phyloP scores from a whole-genome alignment of 495 filamentous ascomycete species.

The Aspergillus sclerotioniger region DNA sequence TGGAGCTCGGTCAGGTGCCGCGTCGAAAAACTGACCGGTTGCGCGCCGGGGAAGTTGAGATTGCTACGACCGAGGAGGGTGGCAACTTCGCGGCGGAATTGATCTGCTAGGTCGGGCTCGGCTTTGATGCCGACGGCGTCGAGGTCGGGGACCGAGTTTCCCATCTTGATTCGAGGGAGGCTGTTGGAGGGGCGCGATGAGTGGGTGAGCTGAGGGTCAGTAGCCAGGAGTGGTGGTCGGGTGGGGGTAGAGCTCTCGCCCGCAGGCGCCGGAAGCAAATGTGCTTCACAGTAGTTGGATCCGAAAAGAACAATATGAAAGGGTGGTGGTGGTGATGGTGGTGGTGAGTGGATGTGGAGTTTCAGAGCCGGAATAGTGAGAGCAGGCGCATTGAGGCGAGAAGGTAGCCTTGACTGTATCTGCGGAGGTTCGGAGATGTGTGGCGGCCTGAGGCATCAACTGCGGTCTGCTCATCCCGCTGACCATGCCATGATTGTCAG shows the following conservation, averaged over 20 bases:
- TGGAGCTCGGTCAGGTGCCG: conserved; percentile 76
- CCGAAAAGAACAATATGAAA: neutral
- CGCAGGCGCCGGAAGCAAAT: conserved; percentile 19
- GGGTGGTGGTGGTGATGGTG: neutral
- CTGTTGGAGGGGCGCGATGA: neutral
- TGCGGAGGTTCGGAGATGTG: conserved; percentile 7
- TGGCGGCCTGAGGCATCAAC: conserved; percentile 17
- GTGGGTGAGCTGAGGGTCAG: neutral
- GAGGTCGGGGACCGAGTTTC: conserved; percentile 47
- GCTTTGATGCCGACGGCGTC: conserved; percentile 60
- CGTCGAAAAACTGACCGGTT: conserved; percentile 85
- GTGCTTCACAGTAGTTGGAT: conserved; percentile 3
- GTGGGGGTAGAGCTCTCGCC: conserved; percentile 17
- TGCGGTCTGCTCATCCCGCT: too few species aligned
- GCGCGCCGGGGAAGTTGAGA: conserved; percentile 80
- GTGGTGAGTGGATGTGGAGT: too few species aligned
- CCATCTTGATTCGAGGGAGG: conserved; percentile 26
- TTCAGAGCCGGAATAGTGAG: neutral
- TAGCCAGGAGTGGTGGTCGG: conserved; percentile 4
- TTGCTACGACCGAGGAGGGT: conserved; percentile 65
- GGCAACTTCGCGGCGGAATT: conserved; percentile 73
- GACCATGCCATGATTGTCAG: too few species aligned
- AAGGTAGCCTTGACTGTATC: conserved; percentile 1
- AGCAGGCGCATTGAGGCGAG: neutral
- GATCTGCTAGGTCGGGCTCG: conserved; percentile 52